Percentiles rank a stretch among this genome's conserved stretches.
Conservation (phyloP, 2,329 filamentous ascomycete species). For the Hirsutella minnesotensis region DNA sequence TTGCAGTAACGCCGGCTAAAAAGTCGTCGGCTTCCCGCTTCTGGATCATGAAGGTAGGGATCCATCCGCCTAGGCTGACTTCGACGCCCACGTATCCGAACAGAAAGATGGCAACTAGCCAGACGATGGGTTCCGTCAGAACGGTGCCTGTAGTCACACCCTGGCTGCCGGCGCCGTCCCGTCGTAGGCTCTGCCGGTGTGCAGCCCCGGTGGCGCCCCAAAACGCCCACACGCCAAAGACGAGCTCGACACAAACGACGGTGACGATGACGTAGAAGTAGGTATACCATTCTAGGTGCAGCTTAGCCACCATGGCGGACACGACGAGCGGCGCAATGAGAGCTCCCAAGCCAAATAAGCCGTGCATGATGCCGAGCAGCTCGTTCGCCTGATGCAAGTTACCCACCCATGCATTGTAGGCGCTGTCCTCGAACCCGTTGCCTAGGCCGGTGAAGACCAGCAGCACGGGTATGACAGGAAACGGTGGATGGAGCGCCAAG, state of each 20-base stretch:
- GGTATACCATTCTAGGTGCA: conserved; percentile 50
- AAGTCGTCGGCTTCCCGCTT: conserved; percentile 60
- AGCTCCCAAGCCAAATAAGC: conserved; percentile 60
- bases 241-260: conserved; percentile 42
- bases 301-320: conserved; percentile 59
- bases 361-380: conserved; percentile 61
- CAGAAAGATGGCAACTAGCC: conserved; percentile 63
- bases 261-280: conserved; percentile 69
- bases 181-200: conserved; percentile 28
- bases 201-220: conserved; percentile 47
- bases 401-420: conserved; percentile 51
- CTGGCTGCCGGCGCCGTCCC: conserved; percentile 16
- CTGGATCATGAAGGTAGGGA: conserved; percentile 77
- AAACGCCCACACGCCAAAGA: conserved; percentile 42
- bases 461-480: conserved; percentile 51
- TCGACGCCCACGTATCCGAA: conserved; percentile 72
- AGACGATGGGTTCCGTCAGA: conserved; percentile 46
- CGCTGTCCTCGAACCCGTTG: conserved; percentile 54
- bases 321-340: conserved; percentile 59
- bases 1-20: conserved; percentile 61
- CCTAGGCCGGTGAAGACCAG: conserved; percentile 59
- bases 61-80: conserved; percentile 65
- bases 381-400: conserved; percentile 65
- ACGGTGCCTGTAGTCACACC: conserved; percentile 32
- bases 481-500: conserved; percentile 56